phyloP scores from a whole-genome alignment of 208 protist species.

The Trypanosoma cruzi region DNA sequence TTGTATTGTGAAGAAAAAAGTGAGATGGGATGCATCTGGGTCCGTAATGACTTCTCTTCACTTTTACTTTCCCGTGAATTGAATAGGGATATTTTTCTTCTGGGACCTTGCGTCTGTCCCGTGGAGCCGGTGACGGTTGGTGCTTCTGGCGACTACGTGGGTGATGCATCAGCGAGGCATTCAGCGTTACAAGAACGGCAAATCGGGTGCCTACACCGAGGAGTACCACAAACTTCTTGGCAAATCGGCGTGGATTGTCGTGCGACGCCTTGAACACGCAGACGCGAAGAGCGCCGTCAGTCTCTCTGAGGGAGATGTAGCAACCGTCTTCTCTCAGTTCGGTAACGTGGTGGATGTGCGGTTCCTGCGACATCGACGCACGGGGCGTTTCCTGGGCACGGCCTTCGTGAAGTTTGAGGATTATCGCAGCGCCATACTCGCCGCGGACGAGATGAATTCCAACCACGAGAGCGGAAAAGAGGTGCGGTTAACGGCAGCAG shows the following conservation, averaged over 20 bases:
- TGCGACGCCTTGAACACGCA: conserved; percentile 48
- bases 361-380: conserved; percentile 71
- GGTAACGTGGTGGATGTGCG: conserved; percentile 78
- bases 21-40: neutral
- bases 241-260: conserved; percentile 70
- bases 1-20: neutral
- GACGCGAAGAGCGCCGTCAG: conserved; percentile 8
- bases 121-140: neutral
- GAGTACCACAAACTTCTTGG: conserved; percentile 79
- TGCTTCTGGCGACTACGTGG: neutral
- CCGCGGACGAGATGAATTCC: conserved; percentile 82
- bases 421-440: conserved; percentile 73
- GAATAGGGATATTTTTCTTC: conserved; percentile 3
- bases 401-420: conserved; percentile 80
- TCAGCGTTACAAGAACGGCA: conserved; percentile 41
- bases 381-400: conserved; percentile 73
- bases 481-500: conserved; percentile 44
- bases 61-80: neutral
- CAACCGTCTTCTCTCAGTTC: conserved; percentile 90
- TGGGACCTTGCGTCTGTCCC: neutral
- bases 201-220: conserved; percentile 65
- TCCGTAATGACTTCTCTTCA: neutral
- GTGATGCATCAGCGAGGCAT: conserved; percentile 14
- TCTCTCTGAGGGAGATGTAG: conserved; percentile 84
- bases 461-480: conserved; percentile 56